Conservation (phyloP, 495 filamentous ascomycete genomes). For the Penicillium pulvis region DNA sequence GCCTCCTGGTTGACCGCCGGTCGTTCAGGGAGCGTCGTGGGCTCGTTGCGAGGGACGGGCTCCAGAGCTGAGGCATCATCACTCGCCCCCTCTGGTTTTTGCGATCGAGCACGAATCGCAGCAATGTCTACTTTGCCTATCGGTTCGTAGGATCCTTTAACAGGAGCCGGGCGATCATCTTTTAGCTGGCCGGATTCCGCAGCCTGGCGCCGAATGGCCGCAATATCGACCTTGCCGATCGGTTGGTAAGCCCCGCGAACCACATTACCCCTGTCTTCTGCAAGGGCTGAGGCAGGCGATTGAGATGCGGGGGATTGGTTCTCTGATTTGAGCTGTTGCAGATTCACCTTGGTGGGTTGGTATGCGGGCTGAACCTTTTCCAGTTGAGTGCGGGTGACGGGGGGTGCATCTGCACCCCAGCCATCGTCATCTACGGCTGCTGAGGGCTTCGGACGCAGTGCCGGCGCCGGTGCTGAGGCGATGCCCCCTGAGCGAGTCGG, state of each 20-base stretch:
- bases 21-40: slow-evolving; percentile 64
- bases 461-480: slow-evolving; percentile 51
- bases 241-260: slow-evolving; percentile 93
- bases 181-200: slow-evolving; percentile 57
- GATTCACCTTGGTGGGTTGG: slow-evolving; percentile 89
- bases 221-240: slow-evolving; percentile 94
- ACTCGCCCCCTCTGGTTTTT: slow-evolving; percentile 57
- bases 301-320: slow-evolving; percentile 58
- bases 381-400: slow-evolving; percentile 79
- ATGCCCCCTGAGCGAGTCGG: slow-evolving; percentile 70
- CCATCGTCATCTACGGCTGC: slow-evolving; percentile 71
- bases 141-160: slow-evolving; percentile 92
- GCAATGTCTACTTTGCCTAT: slow-evolving; percentile 95
- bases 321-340: slow-evolving; percentile 71
- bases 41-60: slow-evolving; percentile 40
- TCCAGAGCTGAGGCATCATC: slow-evolving; percentile 36
- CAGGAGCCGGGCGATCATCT: slow-evolving; percentile 76
- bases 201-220: slow-evolving; percentile 79
- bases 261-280: slow-evolving; percentile 57
- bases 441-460: slow-evolving; percentile 26
- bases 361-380: slow-evolving; percentile 94
- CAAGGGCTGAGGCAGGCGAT: slow-evolving; percentile 39
- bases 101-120: slow-evolving; percentile 80
- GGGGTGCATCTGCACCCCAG: slow-evolving; percentile 95
- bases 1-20: slow-evolving; percentile 67